A percentile compares a stretch with the other conserved stretches of the same genome.
These are phyloP conservation scores for Xerocomellus amylosporus DNA, from an alignment of 768 basidiomycete genomes.

Conservation along the genomic window DNA sequence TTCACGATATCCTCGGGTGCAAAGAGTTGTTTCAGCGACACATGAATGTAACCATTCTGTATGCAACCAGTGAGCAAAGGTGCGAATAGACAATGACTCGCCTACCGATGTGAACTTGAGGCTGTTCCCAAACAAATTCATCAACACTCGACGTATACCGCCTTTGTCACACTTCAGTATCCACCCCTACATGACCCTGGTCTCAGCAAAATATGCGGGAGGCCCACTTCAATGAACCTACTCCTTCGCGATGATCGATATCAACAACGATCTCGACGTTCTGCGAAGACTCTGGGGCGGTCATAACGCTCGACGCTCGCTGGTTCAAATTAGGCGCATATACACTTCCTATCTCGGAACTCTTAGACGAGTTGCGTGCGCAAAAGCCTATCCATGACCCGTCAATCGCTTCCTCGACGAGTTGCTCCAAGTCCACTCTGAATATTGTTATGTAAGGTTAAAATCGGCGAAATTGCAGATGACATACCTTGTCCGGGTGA, in stretches of 20 bases:
- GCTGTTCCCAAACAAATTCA: conserved; percentile 95
- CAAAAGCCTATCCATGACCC: conserved; percentile 93
- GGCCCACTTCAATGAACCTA: conserved; percentile 32
- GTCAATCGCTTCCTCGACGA: conserved; percentile 87
- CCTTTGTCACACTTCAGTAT: conserved; percentile 84
- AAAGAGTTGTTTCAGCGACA: conserved; percentile 73
- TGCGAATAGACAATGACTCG: conserved; percentile 4
- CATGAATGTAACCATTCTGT: conserved; percentile 87
- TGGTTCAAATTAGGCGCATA: conserved; percentile 72
- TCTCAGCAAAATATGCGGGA: conserved; percentile 5
- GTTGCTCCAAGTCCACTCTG: conserved; percentile 72
- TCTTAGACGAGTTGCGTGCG: conserved; percentile 67
- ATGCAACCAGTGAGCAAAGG: conserved; percentile 4
- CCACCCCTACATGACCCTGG: conserved; percentile 65
- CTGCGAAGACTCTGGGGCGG: conserved; percentile 31
- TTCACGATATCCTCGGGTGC: conserved; percentile 49
- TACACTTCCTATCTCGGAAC: conserved; percentile 87
- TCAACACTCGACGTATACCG: conserved; percentile 85
- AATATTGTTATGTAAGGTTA: not conserved
- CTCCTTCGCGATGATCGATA: conserved; percentile 68
- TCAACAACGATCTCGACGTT: conserved; percentile 88
- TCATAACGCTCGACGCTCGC: conserved; percentile 40
- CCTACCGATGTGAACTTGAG: conserved; percentile 85
- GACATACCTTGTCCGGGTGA: conserved; percentile 61
- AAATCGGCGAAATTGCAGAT: not conserved